Evolutionary conservation across 345 rosid species (phyloP).

Genomic region (Sonneratia alba): DNA sequence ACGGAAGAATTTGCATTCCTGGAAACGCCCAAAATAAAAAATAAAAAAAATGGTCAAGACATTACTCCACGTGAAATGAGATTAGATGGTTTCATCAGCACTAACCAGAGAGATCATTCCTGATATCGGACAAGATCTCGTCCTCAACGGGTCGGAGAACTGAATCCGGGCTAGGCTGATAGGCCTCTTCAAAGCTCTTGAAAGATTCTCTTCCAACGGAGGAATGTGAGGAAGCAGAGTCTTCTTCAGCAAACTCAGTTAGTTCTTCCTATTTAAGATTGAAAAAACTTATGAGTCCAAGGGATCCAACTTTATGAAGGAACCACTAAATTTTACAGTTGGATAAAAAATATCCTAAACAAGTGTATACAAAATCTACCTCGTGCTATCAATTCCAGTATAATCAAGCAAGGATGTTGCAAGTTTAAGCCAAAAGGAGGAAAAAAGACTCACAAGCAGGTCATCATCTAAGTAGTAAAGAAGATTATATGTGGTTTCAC

Average conservation of each 20-base stretch:
- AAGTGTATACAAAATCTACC: not conserved
- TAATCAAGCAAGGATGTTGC: not conserved
- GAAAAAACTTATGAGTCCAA: not conserved
- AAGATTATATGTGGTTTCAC: not conserved
- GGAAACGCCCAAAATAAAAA: not conserved
- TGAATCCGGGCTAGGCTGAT: constrained; percentile 79
- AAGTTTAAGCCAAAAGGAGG: not conserved
- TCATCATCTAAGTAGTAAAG: not conserved
- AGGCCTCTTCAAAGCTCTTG: constrained; percentile 36
- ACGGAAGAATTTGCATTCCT: constrained; percentile 19
- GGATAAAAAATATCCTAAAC: not conserved
- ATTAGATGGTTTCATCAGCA: not conserved
- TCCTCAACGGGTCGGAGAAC: constrained; percentile 44
- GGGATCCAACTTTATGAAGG: not conserved
- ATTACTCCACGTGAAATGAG: not conserved
- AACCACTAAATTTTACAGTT: not conserved
- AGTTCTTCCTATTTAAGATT: constrained; percentile 7
- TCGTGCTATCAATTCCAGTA: not conserved
- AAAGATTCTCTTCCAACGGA: constrained; percentile 39
- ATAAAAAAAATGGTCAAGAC: not conserved
- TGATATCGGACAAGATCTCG: constrained; percentile 22
- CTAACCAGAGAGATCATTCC: constrained; percentile 34
- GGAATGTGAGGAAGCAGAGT: constrained; percentile 28
- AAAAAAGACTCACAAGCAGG: not conserved
- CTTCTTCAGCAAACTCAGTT: constrained; percentile 18